Base-by-base conservation (phyloP, 106 monocot genomes). In the Acanthochlamys bracteata region DNA sequence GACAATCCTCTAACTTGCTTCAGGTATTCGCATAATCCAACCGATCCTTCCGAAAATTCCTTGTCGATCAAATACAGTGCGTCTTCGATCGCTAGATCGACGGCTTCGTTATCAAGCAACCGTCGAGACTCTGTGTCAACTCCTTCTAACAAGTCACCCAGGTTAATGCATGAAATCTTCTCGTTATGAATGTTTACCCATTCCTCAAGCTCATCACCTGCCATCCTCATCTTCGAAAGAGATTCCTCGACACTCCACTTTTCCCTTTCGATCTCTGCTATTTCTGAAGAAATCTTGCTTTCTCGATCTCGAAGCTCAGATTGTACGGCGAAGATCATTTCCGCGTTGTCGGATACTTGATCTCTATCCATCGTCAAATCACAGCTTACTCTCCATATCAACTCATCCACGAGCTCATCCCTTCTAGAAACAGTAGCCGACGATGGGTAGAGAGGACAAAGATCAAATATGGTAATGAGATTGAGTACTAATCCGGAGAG, bases 1-100 rank as follows among this genome's bases (percentile, higher is more conserved):
- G 71, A 39, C 61, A 80, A 53, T 22, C 19, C 4, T 49, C 80
- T 80, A 45, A 75, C 58, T 61, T 75, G 66, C 71, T 65, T 80
- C 17, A 80, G 13, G 54, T 80, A 80, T 0, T 1, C 62, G 0
- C 41, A 55, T 1, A 75, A 17, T 0, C 11, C n/a, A 11, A 80
- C 10, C 7, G 7, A 16, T 10, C 63, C 71, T 25, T 23, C 26
- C 40, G 24, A n/a, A 47, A 80, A 17, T 14, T 51, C 75, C 51
- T 53, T 10, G 0, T 52, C 51, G 4, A 76, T 21, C 8, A 2
- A 63, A 49, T 57, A n/a, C 61, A 71, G 15, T 7, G 24, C 23
- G 0, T 80, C 80, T 3, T 80, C 75, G 17, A 72, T 64, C 27
- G 75, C 71, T 0, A 24, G 9, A 12, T 54, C 71, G 3, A 39